Percentiles rank a stretch among this genome's conserved stretches.
phyloP scores from a whole-genome alignment of 768 basidiomycete species.

The Termitomyces sp. region DNA sequence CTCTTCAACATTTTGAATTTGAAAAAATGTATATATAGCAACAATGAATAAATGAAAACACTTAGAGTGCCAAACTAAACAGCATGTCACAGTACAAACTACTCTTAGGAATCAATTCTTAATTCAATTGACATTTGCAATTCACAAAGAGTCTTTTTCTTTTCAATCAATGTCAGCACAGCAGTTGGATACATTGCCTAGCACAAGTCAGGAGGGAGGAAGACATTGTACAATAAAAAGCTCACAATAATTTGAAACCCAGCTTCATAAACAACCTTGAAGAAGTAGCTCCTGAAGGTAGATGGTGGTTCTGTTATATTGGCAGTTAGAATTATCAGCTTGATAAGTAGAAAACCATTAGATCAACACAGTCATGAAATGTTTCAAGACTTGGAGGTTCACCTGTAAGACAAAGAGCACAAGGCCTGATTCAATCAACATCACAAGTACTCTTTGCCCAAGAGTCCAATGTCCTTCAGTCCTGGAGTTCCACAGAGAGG shows the following conservation, averaged over 20 bases:
- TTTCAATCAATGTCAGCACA: not conserved
- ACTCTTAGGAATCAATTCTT: not conserved
- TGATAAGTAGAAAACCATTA: not conserved
- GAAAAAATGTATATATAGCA: no score
- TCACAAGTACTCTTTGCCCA: not conserved
- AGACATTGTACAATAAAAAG: no score
- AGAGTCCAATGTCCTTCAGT: not conserved
- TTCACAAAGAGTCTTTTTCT: not conserved
- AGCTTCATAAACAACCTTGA: not conserved
- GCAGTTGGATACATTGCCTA: not conserved
- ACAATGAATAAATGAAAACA: no score
- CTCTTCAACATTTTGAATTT: no score
- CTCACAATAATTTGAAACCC: not conserved
- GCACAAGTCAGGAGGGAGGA: not conserved
- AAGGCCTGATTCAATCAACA: not conserved
- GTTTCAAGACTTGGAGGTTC: not conserved
- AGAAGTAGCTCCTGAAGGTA: not conserved
- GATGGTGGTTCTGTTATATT: not conserved
- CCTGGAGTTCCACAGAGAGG: not conserved
- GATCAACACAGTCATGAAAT: not conserved
- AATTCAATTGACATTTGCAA: not conserved
- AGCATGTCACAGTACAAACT: not conserved
- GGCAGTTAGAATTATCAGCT: not conserved
- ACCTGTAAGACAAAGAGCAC: not conserved
- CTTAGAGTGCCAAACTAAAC: not conserved